These are phyloP conservation scores for Carex cristatella DNA, from an alignment of 176 grass and related monocot genomes.

Conservation along the genomic window DNA sequence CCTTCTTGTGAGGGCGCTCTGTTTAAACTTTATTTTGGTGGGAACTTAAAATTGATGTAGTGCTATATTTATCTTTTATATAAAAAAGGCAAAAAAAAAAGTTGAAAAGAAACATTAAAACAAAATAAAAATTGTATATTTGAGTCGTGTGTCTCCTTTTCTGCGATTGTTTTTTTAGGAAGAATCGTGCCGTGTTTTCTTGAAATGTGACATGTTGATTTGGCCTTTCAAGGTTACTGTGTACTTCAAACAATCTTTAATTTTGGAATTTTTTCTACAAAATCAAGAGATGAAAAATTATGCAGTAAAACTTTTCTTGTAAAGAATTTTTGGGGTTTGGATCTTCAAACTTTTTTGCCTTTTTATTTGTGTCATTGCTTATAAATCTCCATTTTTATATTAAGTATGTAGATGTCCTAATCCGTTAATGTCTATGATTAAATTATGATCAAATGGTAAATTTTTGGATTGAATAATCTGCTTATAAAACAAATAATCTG, in stretches of 20 bases:
- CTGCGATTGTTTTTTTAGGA: not conserved
- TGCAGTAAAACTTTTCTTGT: not conserved
- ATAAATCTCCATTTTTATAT: too few relatives aligned
- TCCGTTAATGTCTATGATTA: too few relatives aligned
- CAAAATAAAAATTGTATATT: constrained; percentile 11
- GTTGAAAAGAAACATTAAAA: not conserved
- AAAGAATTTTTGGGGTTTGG: not conserved
- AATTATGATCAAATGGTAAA: too few relatives aligned
- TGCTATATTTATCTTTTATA: constrained; percentile 14
- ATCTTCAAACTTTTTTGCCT: not conserved
- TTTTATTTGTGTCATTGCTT: too few relatives aligned
- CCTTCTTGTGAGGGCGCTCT: constrained; percentile 1
- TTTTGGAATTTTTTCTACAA: not conserved
- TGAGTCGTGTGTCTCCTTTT: not conserved
- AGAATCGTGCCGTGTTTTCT: not conserved
- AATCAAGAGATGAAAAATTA: not conserved
- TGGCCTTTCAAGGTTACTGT: not conserved
- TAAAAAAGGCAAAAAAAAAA: constrained; percentile 18
- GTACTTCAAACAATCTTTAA: not conserved
- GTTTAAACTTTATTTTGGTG: constrained; percentile 10
- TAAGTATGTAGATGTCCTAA: too few relatives aligned
- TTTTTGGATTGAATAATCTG: too few relatives aligned
- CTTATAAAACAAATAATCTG: too few relatives aligned
- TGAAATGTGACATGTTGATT: not conserved
- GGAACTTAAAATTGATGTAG: not conserved